Conservation (phyloP, 2,329 filamentous ascomycete genomes). For the Onygenales sp. region DNA sequence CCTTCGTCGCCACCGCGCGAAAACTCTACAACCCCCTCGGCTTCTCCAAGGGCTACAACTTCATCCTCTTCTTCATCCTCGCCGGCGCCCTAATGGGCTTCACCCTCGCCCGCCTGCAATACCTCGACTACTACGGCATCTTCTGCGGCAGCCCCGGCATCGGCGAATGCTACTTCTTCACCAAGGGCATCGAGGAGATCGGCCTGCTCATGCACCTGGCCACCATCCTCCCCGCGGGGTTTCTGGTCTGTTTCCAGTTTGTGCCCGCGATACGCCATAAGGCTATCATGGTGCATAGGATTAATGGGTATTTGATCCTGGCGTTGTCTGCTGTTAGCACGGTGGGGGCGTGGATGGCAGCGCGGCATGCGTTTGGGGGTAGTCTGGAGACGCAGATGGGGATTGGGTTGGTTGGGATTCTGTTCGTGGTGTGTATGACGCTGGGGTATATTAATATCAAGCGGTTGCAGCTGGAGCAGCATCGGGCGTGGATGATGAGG, state of each 20-base stretch:
- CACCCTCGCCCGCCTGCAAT: constrained; percentile 38
- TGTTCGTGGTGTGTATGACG: constrained; percentile 34
- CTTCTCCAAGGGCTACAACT: constrained; percentile 50
- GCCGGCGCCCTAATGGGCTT: constrained; percentile 40
- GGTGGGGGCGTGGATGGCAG: constrained; percentile 46
- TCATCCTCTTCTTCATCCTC: constrained; percentile 43
- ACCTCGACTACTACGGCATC: constrained; percentile 36
- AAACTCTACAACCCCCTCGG: constrained; percentile 29
- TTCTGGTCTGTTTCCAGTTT: constrained; percentile 35
- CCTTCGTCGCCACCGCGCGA: background rate
- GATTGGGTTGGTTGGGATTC: constrained; percentile 35
- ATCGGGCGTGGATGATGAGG: constrained; percentile 55
- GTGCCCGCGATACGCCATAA: constrained; percentile 37
- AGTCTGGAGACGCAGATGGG: constrained; percentile 40
- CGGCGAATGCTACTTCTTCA: constrained; percentile 38
- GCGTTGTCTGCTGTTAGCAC: constrained; percentile 39
- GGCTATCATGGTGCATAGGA: constrained; percentile 46
- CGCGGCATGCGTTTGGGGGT: constrained; percentile 45
- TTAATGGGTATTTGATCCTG: constrained; percentile 50
- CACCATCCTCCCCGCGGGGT: constrained; percentile 27
- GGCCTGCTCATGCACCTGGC: constrained; percentile 37
- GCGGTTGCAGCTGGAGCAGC: constrained; percentile 52
- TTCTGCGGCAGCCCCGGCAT: constrained; percentile 22
- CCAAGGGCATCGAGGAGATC: constrained; percentile 22
- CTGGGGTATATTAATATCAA: constrained; percentile 50